phyloP scores from a whole-genome alignment of 2,329 filamentous ascomycete species.

The Exophiala mesophila region DNA sequence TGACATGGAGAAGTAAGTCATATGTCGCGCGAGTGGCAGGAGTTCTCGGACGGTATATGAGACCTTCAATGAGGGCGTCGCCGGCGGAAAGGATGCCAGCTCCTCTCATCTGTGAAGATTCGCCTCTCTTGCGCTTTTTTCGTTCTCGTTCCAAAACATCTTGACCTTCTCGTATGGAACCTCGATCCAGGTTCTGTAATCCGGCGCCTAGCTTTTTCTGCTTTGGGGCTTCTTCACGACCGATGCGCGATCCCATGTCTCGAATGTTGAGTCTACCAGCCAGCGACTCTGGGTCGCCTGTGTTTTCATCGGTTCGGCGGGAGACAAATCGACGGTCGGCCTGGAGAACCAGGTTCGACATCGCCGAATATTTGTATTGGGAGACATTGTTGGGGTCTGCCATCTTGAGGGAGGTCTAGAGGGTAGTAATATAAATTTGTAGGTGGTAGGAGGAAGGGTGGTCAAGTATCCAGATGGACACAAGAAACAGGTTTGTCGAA shows the following conservation, averaged over 20 bases:
- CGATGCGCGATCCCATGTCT: conserved; percentile 87
- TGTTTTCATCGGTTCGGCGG: conserved; percentile 87
- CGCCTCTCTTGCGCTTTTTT: conserved; percentile 74
- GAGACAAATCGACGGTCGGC: conserved; percentile 94
- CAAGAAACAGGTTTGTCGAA: too few species aligned
- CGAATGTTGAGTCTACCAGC: conserved; percentile 88
- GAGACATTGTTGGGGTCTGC: conserved; percentile 72
- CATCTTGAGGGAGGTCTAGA: too few species aligned
- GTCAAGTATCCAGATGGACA: too few species aligned
- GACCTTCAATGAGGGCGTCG: conserved; percentile 82
- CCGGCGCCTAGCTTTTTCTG: conserved; percentile 67
- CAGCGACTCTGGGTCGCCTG: conserved; percentile 94
- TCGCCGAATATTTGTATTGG: conserved; percentile 98
- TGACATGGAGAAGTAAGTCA: conserved; percentile 87
- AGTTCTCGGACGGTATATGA: conserved; percentile 87
- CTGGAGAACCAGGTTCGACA: conserved; percentile 99
- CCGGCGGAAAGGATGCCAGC: conserved; percentile 76
- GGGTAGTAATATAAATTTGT: too few species aligned
- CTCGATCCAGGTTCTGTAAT: conserved; percentile 67
- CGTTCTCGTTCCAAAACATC: conserved; percentile 80
- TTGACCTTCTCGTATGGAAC: conserved; percentile 70
- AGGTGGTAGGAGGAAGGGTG: too few species aligned
- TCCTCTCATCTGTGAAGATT: conserved; percentile 64
- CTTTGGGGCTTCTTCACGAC: conserved; percentile 73
- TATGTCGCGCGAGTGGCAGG: conserved; percentile 88